Base-by-base conservation (phyloP, 345 rosid genomes). In the Geranium brycei region DNA sequence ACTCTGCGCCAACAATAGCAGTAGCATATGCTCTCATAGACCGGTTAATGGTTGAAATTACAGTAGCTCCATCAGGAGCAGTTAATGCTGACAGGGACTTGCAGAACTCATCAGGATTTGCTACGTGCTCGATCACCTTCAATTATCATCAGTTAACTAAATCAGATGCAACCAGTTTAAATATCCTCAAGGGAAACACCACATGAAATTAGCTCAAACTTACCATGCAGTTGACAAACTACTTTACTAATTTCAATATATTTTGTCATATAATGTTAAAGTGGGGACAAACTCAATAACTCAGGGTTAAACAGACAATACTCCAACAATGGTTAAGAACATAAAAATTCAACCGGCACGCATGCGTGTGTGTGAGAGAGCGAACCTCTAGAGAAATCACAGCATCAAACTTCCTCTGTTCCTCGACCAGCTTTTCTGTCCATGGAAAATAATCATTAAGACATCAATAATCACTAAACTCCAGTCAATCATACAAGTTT, bases 51-150 rank as follows among this genome's bases (percentile, higher is more conserved):
- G 99, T 93, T 57, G 99, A 90, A 68, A 90, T 63, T 66, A 93
- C 64, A 11, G 83, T 77, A 59, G 96, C 99, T 62, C 97, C 99
- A 28, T 78, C 81, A 15, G 85, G 77, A 61, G 53, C 35, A 14
- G 85, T 84, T 77, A 93, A 66, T 17, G 88, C 87, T 19, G 95
- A 74, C 69, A 90, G 73, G 7, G 99, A 90, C 78, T 85, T 83
- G 83, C 97, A 90, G 81, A 93, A 93, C 66, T 88, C 95, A 68
- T 86, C 83, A 62, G 97, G 92, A 70, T 90, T 70, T 4, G 96
- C 96, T 64, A 93, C 97, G 17, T 90, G 99, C 88, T 93, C 99
- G 60, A 93, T 85, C 66, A 93, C 95, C 97, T 87, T 72, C 55
- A 73, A 57, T 65, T 47, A 35, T 7, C 12, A 47, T 8, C 11